Conservation (phyloP, 1,139 yeast species). For the Zhuliangozyma blackwelliae region DNA sequence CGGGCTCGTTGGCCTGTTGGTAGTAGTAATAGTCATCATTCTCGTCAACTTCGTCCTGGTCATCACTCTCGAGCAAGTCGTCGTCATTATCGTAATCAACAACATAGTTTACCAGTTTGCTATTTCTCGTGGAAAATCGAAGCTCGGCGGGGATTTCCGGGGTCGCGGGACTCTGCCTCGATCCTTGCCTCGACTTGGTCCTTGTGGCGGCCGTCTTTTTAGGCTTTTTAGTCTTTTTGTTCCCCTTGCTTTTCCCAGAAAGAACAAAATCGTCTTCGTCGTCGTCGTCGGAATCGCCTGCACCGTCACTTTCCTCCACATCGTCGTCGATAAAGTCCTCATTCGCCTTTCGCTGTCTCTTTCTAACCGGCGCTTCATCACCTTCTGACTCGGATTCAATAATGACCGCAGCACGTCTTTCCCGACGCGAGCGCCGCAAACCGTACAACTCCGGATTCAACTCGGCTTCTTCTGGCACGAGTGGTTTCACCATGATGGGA, state of each 20-base stretch:
- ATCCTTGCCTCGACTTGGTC: slow-evolving; percentile 9
- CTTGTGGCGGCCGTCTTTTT: slow-evolving; percentile 13
- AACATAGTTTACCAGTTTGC: slow-evolving; percentile 66
- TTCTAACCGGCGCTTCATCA: slow-evolving; percentile 12
- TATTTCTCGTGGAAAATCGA: slow-evolving; percentile 76
- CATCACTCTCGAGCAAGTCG: slow-evolving; percentile 55
- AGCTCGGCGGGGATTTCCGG: slow-evolving; percentile 35
- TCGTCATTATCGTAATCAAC: slow-evolving; percentile 64
- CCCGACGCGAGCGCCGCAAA: slow-evolving; percentile 79
- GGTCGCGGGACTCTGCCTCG: too few species aligned
- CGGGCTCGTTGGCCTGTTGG: slow-evolving; percentile 31
- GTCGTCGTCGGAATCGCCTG: slow-evolving; percentile 28
- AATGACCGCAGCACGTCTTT: slow-evolving; percentile 42
- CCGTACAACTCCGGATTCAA: slow-evolving; percentile 89
- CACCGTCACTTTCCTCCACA: slow-evolving; percentile 22
- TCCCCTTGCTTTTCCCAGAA: slow-evolving; percentile 14
- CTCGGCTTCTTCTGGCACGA: slow-evolving; percentile 39
- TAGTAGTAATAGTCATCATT: slow-evolving; percentile 38
- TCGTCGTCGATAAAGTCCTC: slow-evolving; percentile 25
- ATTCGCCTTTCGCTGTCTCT: slow-evolving; percentile 13
- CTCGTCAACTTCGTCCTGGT: slow-evolving; percentile 29
- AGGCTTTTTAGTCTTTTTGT: slow-evolving; percentile 18
- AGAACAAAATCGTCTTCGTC: slow-evolving; percentile 27
- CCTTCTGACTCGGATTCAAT: slow-evolving; percentile 39
- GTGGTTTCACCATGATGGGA: slow-evolving; percentile 9